Conservation (phyloP, 106 monocot genomes). For the Gastrodia elata region DNA sequence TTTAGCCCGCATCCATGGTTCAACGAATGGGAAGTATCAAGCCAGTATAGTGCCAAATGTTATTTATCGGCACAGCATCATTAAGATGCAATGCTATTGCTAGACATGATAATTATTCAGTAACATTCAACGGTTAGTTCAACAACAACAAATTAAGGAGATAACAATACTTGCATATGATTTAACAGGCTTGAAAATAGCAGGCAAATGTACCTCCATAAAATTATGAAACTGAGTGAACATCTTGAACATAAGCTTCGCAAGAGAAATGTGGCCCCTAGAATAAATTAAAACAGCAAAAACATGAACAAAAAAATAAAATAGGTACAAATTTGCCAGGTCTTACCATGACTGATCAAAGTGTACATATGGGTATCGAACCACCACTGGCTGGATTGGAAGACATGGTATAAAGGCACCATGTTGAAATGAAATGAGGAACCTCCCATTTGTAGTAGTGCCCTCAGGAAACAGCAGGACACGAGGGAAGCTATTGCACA, state of each 20-base stretch:
- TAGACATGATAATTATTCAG: conserved; percentile 2
- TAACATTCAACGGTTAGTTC: neutral
- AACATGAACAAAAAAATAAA: conserved; percentile 1
- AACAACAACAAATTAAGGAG: neutral
- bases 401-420: conserved; percentile 86
- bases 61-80: neutral
- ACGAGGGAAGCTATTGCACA: conserved; percentile 63
- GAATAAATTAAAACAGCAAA: conserved; percentile 14
- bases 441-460: conserved; percentile 90
- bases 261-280: conserved; percentile 80
- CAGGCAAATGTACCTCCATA: conserved; percentile 59
- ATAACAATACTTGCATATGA: neutral
- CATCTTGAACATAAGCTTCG: conserved; percentile 91
- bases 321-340: neutral
- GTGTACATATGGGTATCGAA: conserved; percentile 85
- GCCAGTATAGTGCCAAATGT: neutral
- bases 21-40: neutral
- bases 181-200: neutral
- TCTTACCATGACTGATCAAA: conserved; percentile 82
- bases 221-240: conserved; percentile 98
- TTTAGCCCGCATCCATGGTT: neutral
- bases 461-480: conserved; percentile 93
- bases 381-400: conserved; percentile 81
- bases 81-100: neutral
- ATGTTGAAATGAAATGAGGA: conserved; percentile 82